Evolutionary conservation across 176 grass and related monocot species (phyloP).

Genomic region (Eremochloa ophiuroides): DNA sequence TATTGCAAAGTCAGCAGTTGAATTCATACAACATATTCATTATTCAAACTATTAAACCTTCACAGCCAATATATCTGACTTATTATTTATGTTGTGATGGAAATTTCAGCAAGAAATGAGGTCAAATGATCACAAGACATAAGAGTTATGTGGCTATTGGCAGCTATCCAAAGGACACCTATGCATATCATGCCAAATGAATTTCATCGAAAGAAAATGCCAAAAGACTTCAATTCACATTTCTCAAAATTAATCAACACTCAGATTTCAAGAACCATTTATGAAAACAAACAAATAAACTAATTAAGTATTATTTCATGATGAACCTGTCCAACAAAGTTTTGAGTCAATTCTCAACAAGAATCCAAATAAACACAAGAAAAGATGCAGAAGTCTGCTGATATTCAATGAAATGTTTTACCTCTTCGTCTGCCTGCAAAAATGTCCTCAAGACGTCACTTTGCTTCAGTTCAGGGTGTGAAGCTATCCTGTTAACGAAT

Average conservation of each 20-base stretch:
- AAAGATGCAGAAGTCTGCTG: neutral
- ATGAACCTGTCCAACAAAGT: too few species aligned
- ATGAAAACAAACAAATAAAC: neutral
- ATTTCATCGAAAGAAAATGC: too few species aligned
- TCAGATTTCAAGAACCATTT: neutral
- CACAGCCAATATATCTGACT: neutral
- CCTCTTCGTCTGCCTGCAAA: conserved; percentile 98
- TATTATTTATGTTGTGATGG: neutral
- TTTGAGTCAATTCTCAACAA: too few species aligned
- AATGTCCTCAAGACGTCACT: conserved; percentile 87
- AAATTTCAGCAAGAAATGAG: conserved; percentile 4
- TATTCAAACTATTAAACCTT: neutral
- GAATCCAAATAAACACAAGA: neutral
- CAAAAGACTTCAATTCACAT: neutral
- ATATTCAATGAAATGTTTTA: conserved; percentile 27
- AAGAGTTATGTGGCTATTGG: neutral
- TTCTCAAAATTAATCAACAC: neutral
- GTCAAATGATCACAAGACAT: neutral
- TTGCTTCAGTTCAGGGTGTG: conserved; percentile 86
- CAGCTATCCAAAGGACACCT: neutral
- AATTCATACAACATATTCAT: neutral
- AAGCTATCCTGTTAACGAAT: conserved; percentile 93
- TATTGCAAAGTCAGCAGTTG: neutral
- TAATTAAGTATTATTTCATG: neutral
- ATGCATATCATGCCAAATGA: neutral